Evolutionary conservation across 2,329 filamentous ascomycete species (phyloP), one percentile per base, ranked within the genome.

Genomic region (Hymenoscyphus linearis): DNA sequence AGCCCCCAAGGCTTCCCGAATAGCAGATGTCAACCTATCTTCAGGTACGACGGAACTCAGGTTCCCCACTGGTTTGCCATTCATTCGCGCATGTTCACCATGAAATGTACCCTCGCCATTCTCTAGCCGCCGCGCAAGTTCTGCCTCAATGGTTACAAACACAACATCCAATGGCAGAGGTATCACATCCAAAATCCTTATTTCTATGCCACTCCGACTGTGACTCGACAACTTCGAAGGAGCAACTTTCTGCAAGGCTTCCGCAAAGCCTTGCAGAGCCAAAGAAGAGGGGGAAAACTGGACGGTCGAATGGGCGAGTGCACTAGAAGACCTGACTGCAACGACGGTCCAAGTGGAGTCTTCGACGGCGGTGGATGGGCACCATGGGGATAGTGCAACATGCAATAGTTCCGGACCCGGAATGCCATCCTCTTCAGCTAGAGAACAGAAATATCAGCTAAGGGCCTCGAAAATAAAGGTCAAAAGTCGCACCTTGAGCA

Each of bases 101-200:
- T 89, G 91, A 74, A 96, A 96, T 55, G 85, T 91, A 56, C 85
- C 89, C 72, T 96, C 90, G 54, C 92, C 87, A 72, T 92, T 87
- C 70, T 96, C 90, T 52, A 96, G 78, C 69, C 90, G 87, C 66
- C 86, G 86, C 47, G 95, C 83, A 6, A 93, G 82, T 60, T 95
- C 88, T 55, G 86, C 88, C 71, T 97, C 92, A 6, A 97, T 80
- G 56, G 85, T 91, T 61, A 98, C 90, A 72, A 91, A 96, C 16
- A 98, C 83, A 0, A 90, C 91, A 63, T 97, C 91, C 27, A 98
- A 78, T 1, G 87, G 82, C 27, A 98, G 76, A 1, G 93, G 90
- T 9, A 87, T 82, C 7, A 95, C 90, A 72, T 96, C 89, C 61
- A 96, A 79, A 27, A 96, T 82, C 61, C 91, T 81, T 64, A 98